A percentile compares a stretch with the other conserved stretches of the same genome.
These are phyloP conservation scores for Wickerhamiella qilinensis DNA, from an alignment of 805 yeast genomes.

Conservation along the genomic window DNA sequence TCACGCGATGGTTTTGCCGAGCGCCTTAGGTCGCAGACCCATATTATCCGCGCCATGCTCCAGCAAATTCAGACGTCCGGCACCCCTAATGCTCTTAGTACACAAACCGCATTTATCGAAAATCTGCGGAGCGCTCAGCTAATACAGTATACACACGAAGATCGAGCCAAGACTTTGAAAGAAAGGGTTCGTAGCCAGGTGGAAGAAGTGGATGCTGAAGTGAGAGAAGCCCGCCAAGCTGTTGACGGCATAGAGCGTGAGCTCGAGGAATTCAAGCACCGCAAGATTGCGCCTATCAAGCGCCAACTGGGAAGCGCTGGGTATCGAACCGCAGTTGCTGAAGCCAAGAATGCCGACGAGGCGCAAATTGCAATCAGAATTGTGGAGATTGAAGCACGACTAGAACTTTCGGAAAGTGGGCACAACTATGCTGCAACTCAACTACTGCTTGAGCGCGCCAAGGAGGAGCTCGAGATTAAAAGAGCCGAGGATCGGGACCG, in stretches of 20 bases:
- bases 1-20: no score
- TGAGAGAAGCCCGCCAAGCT: not conserved
- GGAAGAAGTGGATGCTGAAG: no score
- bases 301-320: conserved; percentile 1
- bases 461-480: conserved; percentile 1
- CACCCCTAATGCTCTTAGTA: no score
- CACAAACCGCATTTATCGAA: no score
- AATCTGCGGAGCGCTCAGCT: no score
- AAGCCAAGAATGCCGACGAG: not conserved
- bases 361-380: conserved; percentile 1
- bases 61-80: no score
- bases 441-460: conserved; percentile 3
- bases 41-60: no score
- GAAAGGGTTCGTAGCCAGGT: no score
- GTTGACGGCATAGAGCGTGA: no score
- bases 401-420: conserved; percentile 5
- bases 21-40: no score
- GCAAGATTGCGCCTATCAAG: conserved; percentile 1
- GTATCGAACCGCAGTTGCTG: conserved; percentile 1
- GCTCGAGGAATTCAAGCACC: not conserved
- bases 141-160: no score
- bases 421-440: conserved; percentile 5
- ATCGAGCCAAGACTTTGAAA: no score
- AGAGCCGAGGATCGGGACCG: conserved; percentile 17
- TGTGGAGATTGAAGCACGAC: conserved; percentile 2